Conservation (phyloP, 441 rosid genomes). For the Viola pubescens region DNA sequence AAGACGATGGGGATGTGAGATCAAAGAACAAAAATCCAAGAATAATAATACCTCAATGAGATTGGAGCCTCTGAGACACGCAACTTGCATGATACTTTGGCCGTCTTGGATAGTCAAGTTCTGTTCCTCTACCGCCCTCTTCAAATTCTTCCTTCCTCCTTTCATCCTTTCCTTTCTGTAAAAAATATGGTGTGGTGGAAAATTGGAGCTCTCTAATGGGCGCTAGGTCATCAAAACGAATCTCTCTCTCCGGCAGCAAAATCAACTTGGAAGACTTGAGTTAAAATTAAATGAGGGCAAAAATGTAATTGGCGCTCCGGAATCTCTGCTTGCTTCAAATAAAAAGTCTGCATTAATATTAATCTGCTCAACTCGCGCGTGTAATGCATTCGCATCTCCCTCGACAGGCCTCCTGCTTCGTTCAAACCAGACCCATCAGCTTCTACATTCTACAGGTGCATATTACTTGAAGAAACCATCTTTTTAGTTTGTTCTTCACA, state of each 20-base stretch:
- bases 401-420: background rate
- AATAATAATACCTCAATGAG: constrained; percentile 57
- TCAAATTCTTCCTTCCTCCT: constrained; percentile 82
- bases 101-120: constrained; percentile 54
- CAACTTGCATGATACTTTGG: constrained; percentile 60
- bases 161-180: constrained; percentile 31
- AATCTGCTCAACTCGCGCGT: constrained; percentile 1
- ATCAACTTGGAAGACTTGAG: too few relatives aligned
- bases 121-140: constrained; percentile 58
- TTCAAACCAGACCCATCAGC: background rate
- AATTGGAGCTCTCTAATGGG: background rate
- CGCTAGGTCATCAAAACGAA: background rate
- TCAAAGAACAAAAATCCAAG: background rate
- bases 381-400: background rate
- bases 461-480: background rate
- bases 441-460: background rate
- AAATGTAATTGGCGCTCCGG: too few relatives aligned
- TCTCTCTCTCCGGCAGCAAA: too few relatives aligned
- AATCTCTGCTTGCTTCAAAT: too few relatives aligned
- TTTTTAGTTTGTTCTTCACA: background rate
- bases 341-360: background rate
- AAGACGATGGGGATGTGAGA: constrained; percentile 29
- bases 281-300: too few relatives aligned
- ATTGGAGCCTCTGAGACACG: constrained; percentile 88
- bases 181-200: background rate